Percentiles rank a stretch among this genome's conserved stretches.
Evolutionary conservation across 1,139 yeast genomes (phyloP).

Genomic region (Debaryomycetaceae sp.): DNA sequence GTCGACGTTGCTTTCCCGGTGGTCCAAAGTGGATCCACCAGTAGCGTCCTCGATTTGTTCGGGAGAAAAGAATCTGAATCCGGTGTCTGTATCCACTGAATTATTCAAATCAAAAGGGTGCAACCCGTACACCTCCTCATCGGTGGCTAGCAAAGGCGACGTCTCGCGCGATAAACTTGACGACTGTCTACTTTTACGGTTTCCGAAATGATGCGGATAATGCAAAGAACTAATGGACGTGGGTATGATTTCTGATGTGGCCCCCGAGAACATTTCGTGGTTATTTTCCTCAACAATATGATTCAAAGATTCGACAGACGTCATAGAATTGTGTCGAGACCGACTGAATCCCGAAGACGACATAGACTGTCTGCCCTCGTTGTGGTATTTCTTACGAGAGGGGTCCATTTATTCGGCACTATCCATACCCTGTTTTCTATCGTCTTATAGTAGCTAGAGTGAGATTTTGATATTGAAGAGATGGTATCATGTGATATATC

Average conservation of each 20-base stretch:
- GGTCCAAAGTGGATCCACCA: conserved; percentile 79
- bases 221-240: conserved; percentile 88
- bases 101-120: conserved; percentile 26
- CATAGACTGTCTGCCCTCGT: conserved; percentile 19
- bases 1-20: conserved; percentile 50
- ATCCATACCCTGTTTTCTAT: no score
- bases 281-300: conserved; percentile 45
- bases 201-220: conserved; percentile 55
- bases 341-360: conserved; percentile 12
- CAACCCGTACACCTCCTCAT: conserved; percentile 21
- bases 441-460: no score
- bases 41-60: conserved; percentile 85
- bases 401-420: conserved; percentile 1
- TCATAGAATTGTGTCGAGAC: conserved; percentile 39
- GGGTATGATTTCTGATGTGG: conserved; percentile 84
- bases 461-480: no score
- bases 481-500: no score
- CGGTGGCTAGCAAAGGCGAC: conserved; percentile 34
- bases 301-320: conserved; percentile 33
- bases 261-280: conserved; percentile 84
- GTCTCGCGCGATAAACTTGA: conserved; percentile 29
- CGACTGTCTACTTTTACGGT: conserved; percentile 24
- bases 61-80: conserved; percentile 75
- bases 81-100: conserved; percentile 34
- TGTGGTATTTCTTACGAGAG: conserved; percentile 3